These are phyloP conservation scores for Cryphonectria radicalis DNA, from an alignment of 2,329 filamentous ascomycete genomes.

Conservation along the genomic window DNA sequence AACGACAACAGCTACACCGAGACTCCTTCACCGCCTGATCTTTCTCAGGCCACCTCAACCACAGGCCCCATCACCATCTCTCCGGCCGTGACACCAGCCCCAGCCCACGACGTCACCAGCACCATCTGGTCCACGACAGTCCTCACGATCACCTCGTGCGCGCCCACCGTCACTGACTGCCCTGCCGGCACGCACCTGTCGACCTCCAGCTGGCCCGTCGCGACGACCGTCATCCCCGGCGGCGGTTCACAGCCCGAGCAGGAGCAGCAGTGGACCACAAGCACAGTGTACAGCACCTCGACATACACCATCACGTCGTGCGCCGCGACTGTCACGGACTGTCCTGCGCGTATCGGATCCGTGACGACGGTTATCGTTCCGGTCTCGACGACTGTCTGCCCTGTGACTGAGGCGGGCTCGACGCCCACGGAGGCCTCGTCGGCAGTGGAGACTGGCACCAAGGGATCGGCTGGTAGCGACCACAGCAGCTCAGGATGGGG, in stretches of 20 bases:
- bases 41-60: background rate
- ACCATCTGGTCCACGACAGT: conserved; percentile 24
- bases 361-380: conserved; percentile 47
- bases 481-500: conserved; percentile 1
- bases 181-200: conserved; percentile 36
- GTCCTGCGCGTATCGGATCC: conserved; percentile 40
- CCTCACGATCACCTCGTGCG: conserved; percentile 24
- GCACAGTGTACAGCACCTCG: conserved; percentile 46
- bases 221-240: conserved; percentile 42
- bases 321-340: conserved; percentile 47
- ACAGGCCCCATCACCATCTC: conserved; percentile 28
- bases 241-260: conserved; percentile 9
- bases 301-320: conserved; percentile 62
- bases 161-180: conserved; percentile 28
- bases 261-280: conserved; percentile 36
- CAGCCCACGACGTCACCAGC: conserved; percentile 16
- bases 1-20: background rate
- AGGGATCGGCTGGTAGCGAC: background rate
- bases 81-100: conserved; percentile 25
- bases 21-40: background rate
- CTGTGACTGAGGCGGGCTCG: conserved; percentile 33
- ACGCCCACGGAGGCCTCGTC: conserved; percentile 6
- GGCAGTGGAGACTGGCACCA: background rate
- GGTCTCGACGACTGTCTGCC: conserved; percentile 52
- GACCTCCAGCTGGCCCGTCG: conserved; percentile 40